Percentiles rank a stretch among this genome's conserved stretches.
These are phyloP conservation scores for Exophiala aquamarina DNA, from an alignment of 2,329 filamentous ascomycete species.

Conservation along the genomic window DNA sequence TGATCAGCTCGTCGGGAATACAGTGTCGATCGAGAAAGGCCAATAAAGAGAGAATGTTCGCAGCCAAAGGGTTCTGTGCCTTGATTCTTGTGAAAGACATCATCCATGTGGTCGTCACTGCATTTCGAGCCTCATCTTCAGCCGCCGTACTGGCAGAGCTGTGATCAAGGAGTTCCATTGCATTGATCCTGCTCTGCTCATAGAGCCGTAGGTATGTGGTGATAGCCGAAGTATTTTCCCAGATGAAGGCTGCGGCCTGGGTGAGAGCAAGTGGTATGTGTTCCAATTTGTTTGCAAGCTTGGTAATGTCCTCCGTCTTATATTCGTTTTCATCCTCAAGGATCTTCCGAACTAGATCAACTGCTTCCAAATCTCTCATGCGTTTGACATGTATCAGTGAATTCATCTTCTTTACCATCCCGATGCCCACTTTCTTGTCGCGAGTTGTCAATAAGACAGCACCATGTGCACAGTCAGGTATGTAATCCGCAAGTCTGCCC, in stretches of 20 bases:
- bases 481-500: conserved; percentile 9
- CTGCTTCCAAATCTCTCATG: neutral
- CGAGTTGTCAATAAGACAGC: conserved; percentile 21
- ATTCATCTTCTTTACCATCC: neutral
- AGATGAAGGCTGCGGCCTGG: conserved; percentile 10
- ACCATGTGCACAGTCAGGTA: conserved; percentile 17
- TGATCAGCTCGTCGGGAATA: conserved; percentile 28
- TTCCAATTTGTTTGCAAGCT: neutral
- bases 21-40: conserved; percentile 33
- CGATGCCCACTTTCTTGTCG: conserved; percentile 9
- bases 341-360: neutral
- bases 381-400: neutral
- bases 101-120: conserved; percentile 33
- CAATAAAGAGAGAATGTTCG: conserved; percentile 32
- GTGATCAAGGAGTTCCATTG: neutral
- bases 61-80: conserved; percentile 25
- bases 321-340: conserved; percentile 1
- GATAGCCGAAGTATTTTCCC: conserved; percentile 2
- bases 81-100: conserved; percentile 36
- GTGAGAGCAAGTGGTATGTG: conserved; percentile 3
- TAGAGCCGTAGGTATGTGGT: conserved; percentile 2
- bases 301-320: neutral
- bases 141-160: neutral
- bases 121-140: conserved; percentile 17
- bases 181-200: neutral